These are phyloP conservation scores for Trichophyton mentagrophytes DNA, from an alignment of 2,329 filamentous ascomycete genomes.

Conservation along the genomic window DNA sequence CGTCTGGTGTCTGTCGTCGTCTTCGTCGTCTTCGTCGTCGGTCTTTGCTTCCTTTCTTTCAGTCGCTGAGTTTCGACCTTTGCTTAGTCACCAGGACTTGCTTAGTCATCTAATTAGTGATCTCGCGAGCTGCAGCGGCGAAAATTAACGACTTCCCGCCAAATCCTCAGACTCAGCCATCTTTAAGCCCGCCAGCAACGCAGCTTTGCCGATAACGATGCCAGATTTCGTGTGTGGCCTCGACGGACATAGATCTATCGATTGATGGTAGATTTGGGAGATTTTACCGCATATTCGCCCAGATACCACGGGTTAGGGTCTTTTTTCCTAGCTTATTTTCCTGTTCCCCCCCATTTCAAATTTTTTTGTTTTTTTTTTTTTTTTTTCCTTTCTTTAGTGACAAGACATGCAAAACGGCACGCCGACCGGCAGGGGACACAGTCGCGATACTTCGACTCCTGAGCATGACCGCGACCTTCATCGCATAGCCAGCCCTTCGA, in stretches of 20 bases:
- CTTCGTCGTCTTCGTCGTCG: neutral
- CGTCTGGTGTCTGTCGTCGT: neutral
- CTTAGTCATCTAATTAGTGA: constrained; percentile 10
- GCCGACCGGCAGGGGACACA: constrained; percentile 28
- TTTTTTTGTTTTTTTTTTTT: constrained; percentile 10
- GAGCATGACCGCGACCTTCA: constrained; percentile 17
- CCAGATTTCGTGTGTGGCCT: constrained; percentile 30
- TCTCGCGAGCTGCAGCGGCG: constrained; percentile 15
- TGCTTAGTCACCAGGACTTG: constrained; percentile 6
- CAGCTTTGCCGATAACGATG: constrained; percentile 32
- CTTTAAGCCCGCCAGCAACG: constrained; percentile 27
- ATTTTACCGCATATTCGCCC: constrained; percentile 28
- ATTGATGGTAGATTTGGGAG: constrained; percentile 29
- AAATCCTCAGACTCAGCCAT: constrained; percentile 19
- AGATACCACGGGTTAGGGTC: constrained; percentile 35
- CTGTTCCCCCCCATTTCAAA: constrained; percentile 28
- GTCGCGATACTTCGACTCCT: constrained; percentile 28
- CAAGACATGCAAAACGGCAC: constrained; percentile 38
- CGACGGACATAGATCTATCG: constrained; percentile 22
- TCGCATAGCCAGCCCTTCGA: constrained; percentile 9
- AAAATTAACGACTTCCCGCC: constrained; percentile 31
- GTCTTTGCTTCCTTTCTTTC: neutral
- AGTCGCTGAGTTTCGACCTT: neutral
- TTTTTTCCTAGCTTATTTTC: constrained; percentile 14
- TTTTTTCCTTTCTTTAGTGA: constrained; percentile 19